A percentile compares a stretch with the other conserved stretches of the same genome.
phyloP scores from a whole-genome alignment of 2,329 filamentous ascomycete species.

The Hymenoscyphus occultus region DNA sequence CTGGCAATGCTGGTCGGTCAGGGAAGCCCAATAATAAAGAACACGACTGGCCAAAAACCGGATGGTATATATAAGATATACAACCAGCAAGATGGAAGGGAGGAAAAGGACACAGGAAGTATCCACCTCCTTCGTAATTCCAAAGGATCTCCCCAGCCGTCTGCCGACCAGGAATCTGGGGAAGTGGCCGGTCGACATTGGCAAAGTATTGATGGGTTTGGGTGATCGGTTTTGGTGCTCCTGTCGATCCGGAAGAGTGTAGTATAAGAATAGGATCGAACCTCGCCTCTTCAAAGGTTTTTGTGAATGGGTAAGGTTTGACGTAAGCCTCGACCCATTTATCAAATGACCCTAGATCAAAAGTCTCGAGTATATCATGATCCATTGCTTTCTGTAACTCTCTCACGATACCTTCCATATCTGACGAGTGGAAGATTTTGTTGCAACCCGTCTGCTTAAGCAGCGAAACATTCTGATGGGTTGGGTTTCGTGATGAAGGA shows the following conservation, averaged over 20 bases:
- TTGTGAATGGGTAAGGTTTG: constrained; percentile 29
- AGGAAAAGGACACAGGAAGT: not conserved
- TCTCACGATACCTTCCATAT: constrained; percentile 3
- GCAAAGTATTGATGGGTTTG: constrained; percentile 1
- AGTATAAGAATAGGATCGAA: constrained; percentile 7
- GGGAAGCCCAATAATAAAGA: not conserved
- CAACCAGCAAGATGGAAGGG: constrained; percentile 1
- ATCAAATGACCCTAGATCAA: constrained; percentile 1
- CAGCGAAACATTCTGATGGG: constrained; percentile 7
- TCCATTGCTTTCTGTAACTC: not conserved
- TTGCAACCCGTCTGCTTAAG: constrained; percentile 9
- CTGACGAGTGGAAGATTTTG: not conserved
- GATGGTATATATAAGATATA: not conserved
- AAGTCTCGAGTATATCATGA: not conserved
- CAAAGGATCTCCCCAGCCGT: not conserved
- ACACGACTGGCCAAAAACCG: not conserved
- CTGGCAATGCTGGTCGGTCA: too few relatives aligned
- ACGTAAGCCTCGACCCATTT: not conserved
- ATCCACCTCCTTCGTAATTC: not conserved
- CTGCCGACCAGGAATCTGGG: constrained; percentile 3
- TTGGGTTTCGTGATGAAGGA: constrained; percentile 7
- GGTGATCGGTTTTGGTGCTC: constrained; percentile 9
- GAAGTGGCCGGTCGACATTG: not conserved
- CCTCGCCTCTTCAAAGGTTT: constrained; percentile 34
- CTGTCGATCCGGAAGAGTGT: constrained; percentile 13